A percentile compares a stretch with the other conserved stretches of the same genome.
These are phyloP conservation scores for Exophiala aquamarina DNA, from an alignment of 2,329 filamentous ascomycete genomes.

Conservation along the genomic window DNA sequence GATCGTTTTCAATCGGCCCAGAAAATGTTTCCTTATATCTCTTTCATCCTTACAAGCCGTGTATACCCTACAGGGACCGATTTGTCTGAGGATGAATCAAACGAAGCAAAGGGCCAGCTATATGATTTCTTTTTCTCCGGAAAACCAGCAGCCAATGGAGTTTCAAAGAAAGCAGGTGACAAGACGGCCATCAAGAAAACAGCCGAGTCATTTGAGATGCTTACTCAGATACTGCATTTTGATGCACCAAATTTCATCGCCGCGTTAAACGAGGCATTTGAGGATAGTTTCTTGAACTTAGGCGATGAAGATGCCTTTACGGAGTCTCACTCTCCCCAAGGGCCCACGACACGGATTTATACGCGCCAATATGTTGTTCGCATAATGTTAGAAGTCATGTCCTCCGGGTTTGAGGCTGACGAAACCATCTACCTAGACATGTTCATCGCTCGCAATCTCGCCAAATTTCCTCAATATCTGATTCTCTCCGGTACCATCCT, in stretches of 20 bases:
- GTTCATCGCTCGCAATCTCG: constrained; percentile 93
- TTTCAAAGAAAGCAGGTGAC: constrained; percentile 20
- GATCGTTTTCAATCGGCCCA: constrained; percentile 55
- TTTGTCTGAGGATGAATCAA: constrained; percentile 71
- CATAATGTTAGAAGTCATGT: constrained; percentile 90
- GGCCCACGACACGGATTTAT: constrained; percentile 39
- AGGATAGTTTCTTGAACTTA: constrained; percentile 83
- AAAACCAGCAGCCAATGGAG: constrained; percentile 51
- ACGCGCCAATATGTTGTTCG: constrained; percentile 83
- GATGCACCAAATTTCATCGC: constrained; percentile 92
- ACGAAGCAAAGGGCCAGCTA: constrained; percentile 78
- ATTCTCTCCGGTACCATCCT: constrained; percentile 84
- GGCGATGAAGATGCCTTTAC: constrained; percentile 52
- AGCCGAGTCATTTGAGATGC: constrained; percentile 79
- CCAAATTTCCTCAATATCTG: constrained; percentile 95
- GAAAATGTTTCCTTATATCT: constrained; percentile 93
- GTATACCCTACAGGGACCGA: constrained; percentile 83
- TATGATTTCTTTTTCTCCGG: constrained; percentile 95
- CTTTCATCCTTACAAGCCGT: constrained; percentile 84
- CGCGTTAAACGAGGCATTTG: constrained; percentile 94
- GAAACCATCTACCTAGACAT: constrained; percentile 96
- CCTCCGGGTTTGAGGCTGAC: constrained; percentile 68
- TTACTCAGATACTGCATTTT: constrained; percentile 80
- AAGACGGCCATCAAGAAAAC: constrained; percentile 4
- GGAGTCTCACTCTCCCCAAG: constrained; percentile 55